A percentile compares a stretch with the other conserved stretches of the same genome.
These are phyloP conservation scores for Ganoderma sinense DNA, from an alignment of 1,284 basidiomycete species.

Conservation along the genomic window DNA sequence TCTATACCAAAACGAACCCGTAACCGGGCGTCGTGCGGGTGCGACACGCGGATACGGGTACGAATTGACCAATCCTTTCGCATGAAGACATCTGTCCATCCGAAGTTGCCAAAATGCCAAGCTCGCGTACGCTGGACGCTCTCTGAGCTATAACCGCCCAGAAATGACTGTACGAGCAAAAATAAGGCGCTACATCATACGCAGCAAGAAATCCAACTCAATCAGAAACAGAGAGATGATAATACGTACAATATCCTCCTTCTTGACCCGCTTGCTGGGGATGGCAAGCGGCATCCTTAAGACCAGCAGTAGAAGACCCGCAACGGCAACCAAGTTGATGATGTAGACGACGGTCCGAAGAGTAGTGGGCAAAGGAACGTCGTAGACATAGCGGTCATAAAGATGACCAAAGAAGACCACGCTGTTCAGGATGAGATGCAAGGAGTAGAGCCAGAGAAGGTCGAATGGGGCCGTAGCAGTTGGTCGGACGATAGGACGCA, in stretches of 20 bases:
- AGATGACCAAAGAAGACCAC: slow-evolving; percentile 57
- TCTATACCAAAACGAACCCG: too few relatives aligned
- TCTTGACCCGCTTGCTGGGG: slow-evolving; percentile 56
- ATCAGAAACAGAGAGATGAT: not conserved
- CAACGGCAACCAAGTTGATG: slow-evolving; percentile 52
- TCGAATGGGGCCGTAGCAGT: slow-evolving; percentile 57
- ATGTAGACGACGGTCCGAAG: slow-evolving; percentile 42
- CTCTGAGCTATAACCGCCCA: not conserved
- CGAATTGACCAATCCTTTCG: too few relatives aligned
- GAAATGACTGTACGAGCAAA: too few relatives aligned
- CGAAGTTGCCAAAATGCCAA: too few relatives aligned
- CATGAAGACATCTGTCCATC: too few relatives aligned
- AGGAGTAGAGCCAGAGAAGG: slow-evolving; percentile 57
- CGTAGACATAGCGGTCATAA: slow-evolving; percentile 53
- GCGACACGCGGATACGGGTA: too few relatives aligned
- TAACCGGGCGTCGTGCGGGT: too few relatives aligned
- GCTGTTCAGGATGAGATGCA: slow-evolving; percentile 49
- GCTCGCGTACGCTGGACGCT: not conserved
- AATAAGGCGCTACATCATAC: not conserved
- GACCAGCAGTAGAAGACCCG: slow-evolving; percentile 51
- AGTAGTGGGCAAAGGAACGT: slow-evolving; percentile 45
- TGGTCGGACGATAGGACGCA: slow-evolving; percentile 50
- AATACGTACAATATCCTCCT: slow-evolving; percentile 55
- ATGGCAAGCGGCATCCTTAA: slow-evolving; percentile 65
- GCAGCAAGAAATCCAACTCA: not conserved